Evolutionary conservation across 768 basidiomycete genomes (phyloP).

Genomic region (Lentinula raphanica): DNA sequence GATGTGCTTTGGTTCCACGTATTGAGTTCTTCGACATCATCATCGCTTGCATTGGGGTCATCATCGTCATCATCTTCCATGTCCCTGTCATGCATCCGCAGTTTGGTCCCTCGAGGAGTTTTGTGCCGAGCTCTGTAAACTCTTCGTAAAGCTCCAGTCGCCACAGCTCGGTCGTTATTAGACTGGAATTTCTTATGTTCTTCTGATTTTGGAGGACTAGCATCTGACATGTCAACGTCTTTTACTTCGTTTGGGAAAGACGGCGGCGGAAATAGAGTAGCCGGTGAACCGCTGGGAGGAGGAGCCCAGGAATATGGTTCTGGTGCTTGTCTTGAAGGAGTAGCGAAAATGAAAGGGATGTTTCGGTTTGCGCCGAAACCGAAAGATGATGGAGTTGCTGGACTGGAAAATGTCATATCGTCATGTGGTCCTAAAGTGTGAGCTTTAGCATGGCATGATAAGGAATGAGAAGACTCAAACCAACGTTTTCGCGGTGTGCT

Average conservation of each 20-base stretch:
- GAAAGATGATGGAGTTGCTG: slow-evolving; percentile 33
- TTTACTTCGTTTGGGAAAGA: slow-evolving; percentile 37
- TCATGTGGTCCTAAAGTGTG: slow-evolving; percentile 33
- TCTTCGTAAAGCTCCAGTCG: slow-evolving; percentile 60
- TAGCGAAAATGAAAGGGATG: slow-evolving; percentile 70
- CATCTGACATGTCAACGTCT: slow-evolving; percentile 75
- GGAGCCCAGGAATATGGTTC: slow-evolving; percentile 61
- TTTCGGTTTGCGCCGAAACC: slow-evolving; percentile 62
- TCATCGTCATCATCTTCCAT: slow-evolving; percentile 35
- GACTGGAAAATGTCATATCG: slow-evolving; percentile 38
- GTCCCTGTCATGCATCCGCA: slow-evolving; percentile 19
- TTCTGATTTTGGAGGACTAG: slow-evolving; percentile 51
- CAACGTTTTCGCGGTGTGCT: slow-evolving; percentile 66
- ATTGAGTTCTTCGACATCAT: slow-evolving; percentile 28
- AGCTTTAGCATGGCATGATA: slow-evolving; percentile 4
- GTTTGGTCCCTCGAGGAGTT: slow-evolving; percentile 26
- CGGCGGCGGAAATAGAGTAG: slow-evolving; percentile 52
- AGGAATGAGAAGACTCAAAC: slow-evolving; percentile 23
- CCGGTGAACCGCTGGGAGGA: slow-evolving; percentile 52
- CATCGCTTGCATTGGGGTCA: slow-evolving; percentile 42
- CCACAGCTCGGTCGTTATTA: slow-evolving; percentile 45
- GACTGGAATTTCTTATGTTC: slow-evolving; percentile 29
- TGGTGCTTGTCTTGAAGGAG: slow-evolving; percentile 38
- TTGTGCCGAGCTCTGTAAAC: slow-evolving; percentile 60
- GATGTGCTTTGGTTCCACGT: slow-evolving; percentile 53